Evolutionary conservation across 805 yeast species (phyloP).

Genomic region (Saccharomycopsis selenospora): DNA sequence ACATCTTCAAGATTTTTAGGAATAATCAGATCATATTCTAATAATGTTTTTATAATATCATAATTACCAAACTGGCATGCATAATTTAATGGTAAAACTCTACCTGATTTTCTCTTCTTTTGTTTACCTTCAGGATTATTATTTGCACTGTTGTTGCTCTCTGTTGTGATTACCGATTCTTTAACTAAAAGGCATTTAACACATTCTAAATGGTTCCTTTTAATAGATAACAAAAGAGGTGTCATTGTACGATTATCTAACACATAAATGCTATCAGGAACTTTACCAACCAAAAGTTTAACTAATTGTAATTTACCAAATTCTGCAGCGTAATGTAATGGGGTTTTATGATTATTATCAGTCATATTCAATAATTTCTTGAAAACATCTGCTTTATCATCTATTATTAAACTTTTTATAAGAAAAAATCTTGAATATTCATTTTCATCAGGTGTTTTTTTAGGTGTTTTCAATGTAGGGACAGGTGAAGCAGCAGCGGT

Average conservation of each 20-base stretch:
- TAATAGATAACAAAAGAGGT: slow-evolving; percentile 74
- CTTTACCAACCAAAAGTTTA: slow-evolving; percentile 29
- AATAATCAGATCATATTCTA: slow-evolving; percentile 35
- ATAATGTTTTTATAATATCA: slow-evolving; percentile 56
- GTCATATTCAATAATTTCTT: slow-evolving; percentile 32
- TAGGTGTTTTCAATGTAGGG: too few relatives aligned
- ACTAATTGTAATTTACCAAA: slow-evolving; percentile 42
- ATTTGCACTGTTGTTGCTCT: not conserved
- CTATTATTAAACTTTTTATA: slow-evolving; percentile 12
- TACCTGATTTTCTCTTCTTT: slow-evolving; percentile 23
- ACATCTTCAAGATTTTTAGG: slow-evolving; percentile 47
- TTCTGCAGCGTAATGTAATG: slow-evolving; percentile 81
- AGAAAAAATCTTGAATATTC: slow-evolving; percentile 15
- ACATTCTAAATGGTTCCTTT: slow-evolving; percentile 51
- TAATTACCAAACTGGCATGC: slow-evolving; percentile 84
- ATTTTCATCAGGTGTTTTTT: too few relatives aligned
- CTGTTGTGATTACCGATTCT: slow-evolving; percentile 28
- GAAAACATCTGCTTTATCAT: slow-evolving; percentile 20
- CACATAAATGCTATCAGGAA: slow-evolving; percentile 29
- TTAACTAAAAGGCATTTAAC: slow-evolving; percentile 40
- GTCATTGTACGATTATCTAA: slow-evolving; percentile 73
- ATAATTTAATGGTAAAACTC: slow-evolving; percentile 69
- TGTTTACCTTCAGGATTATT: not conserved
- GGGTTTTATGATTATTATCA: slow-evolving; percentile 70
- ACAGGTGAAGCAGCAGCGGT: too few relatives aligned